Evolutionary conservation across 805 yeast species (phyloP).

Genomic region (Candida xiaguanensis): DNA sequence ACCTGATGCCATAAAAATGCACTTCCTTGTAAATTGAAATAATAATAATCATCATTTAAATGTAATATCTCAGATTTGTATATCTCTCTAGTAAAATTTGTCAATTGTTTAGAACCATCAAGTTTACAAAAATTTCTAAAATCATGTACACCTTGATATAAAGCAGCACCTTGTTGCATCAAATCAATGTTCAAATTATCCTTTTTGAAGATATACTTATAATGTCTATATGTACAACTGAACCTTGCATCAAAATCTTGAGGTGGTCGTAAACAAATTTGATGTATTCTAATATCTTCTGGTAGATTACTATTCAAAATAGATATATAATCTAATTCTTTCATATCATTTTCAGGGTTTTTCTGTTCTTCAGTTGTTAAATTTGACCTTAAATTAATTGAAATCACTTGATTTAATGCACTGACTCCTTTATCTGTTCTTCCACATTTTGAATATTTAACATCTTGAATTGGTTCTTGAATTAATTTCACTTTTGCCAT

Average conservation of each 20-base stretch:
- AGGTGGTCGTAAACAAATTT: slow-evolving; percentile 82
- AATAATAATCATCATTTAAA: slow-evolving; percentile 46
- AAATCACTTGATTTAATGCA: slow-evolving; percentile 92
- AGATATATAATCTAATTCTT: slow-evolving; percentile 73
- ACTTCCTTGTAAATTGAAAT: slow-evolving; percentile 75
- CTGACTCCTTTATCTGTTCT: slow-evolving; percentile 96
- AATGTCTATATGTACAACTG: slow-evolving; percentile 83
- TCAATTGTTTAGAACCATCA: slow-evolving; percentile 91
- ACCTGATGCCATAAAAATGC: slow-evolving; percentile 99
- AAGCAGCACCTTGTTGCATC: slow-evolving; percentile 67
- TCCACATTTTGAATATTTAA: slow-evolving; percentile 85
- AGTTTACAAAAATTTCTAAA: slow-evolving; percentile 92
- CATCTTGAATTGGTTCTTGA: slow-evolving; percentile 53
- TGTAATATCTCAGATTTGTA: slow-evolving; percentile 46
- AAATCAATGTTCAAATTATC: slow-evolving; percentile 52
- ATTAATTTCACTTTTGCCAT: slow-evolving; percentile 64
- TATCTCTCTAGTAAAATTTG: slow-evolving; percentile 68
- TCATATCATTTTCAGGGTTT: slow-evolving; percentile 51
- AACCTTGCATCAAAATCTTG: slow-evolving; percentile 84
- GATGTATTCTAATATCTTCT: slow-evolving; percentile 75
- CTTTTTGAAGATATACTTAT: slow-evolving; percentile 72
- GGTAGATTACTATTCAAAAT: slow-evolving; percentile 79
- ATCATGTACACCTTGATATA: slow-evolving; percentile 74
- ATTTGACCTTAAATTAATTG: slow-evolving; percentile 69
- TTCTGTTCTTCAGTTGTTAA: slow-evolving; percentile 60